Evolutionary conservation across 1,139 yeast species (phyloP), one percentile per base, ranked within the genome.

Genomic region (Wickerhamiella pararugosa): DNA sequence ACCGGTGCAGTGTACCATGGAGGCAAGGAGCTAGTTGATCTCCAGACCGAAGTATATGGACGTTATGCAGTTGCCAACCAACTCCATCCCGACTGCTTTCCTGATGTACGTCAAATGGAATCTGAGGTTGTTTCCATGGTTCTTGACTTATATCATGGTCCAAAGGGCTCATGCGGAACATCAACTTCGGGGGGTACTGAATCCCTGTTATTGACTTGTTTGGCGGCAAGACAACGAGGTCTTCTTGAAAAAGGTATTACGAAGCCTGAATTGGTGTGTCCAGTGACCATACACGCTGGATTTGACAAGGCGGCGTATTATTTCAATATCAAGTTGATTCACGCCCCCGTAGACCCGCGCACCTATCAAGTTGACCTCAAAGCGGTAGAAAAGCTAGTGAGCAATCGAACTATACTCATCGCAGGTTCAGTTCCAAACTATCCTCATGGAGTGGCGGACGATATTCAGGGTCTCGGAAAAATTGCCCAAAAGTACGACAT

Each of bases 1-100:
- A 80, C 94, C 29, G 98, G 98, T 9, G 97, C 96, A 0, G 97
- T 90, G 6, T 90, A 90, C 55, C 97, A 90, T 54, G 97, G 97
- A 30, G 96, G 96, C 6, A 66, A 70, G 11, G 83, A 79, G 10
- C 63, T 87, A 44, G 67, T 82, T 37, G 64, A 70, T 31, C 63
- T 90, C 39, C 97, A 90, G 60, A 64, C 92, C 3, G 63, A 71
- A 42, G 92, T 95, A 0, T 87, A 76, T 57, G 72, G 75, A 42
- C 71, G 71, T 54, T 87, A 74, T 59, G 74, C 92, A 6, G 86
- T 87, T 26, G 86, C 96, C 4, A 90, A 90, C 61, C 98, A 90
- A 60, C 67, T 90, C 44, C 98, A 90, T 56, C 98, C 98, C 0
- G 97, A 90, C 61, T 93, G 86, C 6, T 90, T 90, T 57, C 98